Evolutionary conservation across 768 basidiomycete species (phyloP).

Genomic region (Boletus huronensis): DNA sequence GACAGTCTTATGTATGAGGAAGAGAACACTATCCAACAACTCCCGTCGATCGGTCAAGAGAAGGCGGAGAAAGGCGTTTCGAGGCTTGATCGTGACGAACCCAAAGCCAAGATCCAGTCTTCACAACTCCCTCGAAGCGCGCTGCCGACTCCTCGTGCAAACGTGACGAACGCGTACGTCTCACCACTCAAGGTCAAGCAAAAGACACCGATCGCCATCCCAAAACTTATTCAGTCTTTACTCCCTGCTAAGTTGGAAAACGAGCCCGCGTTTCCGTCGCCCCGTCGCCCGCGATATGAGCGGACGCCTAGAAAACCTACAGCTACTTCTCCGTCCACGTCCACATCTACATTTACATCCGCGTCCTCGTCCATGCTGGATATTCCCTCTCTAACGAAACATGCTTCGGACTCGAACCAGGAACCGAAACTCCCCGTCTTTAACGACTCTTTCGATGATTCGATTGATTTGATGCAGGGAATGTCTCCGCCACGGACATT

Average conservation of each 20-base stretch:
- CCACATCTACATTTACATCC: conserved; percentile 33
- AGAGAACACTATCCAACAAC: conserved; percentile 25
- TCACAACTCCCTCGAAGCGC: conserved; percentile 25
- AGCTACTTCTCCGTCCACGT: neutral
- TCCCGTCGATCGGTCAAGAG: conserved; percentile 35
- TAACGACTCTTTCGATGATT: conserved; percentile 37
- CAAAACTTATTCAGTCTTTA: conserved; percentile 57
- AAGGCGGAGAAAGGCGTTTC: conserved; percentile 44
- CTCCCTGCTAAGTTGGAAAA: conserved; percentile 65
- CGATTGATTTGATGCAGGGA: conserved; percentile 37
- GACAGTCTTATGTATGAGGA: conserved; percentile 34
- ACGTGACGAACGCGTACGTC: conserved; percentile 28
- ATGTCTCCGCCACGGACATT: conserved; percentile 56
- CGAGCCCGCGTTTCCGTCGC: conserved; percentile 47
- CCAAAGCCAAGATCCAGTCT: conserved; percentile 48
- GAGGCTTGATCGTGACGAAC: conserved; percentile 46
- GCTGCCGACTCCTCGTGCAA: conserved; percentile 37
- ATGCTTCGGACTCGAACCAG: conserved; percentile 39
- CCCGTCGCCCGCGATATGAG: conserved; percentile 30
- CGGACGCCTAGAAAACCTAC: conserved; percentile 29
- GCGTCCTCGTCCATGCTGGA: conserved; percentile 35
- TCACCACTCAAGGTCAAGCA: conserved; percentile 56
- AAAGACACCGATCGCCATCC: conserved; percentile 52
- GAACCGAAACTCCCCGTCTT: conserved; percentile 35
- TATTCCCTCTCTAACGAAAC: conserved; percentile 49